A percentile compares a stretch with the other conserved stretches of the same genome.
phyloP scores from a whole-genome alignment of 75 land plant species.

The Pinus albicaulis region DNA sequence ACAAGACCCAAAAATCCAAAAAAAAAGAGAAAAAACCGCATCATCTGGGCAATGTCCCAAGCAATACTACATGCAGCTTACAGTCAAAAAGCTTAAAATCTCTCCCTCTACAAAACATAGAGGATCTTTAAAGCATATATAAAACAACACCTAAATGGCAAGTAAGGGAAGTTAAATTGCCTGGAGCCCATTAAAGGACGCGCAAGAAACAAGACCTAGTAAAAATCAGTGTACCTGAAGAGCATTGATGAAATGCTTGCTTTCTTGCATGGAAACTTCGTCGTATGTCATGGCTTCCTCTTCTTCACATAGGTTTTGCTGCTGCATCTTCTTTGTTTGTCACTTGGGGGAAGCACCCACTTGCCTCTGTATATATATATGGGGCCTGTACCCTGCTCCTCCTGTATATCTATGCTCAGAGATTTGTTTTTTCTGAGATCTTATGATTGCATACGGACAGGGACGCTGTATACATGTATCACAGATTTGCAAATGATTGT shows the following conservation, averaged over 20 bases:
- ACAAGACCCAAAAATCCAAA: neutral
- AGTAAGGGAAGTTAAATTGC: neutral
- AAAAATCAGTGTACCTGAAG: constrained; percentile 40
- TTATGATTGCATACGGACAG: constrained; percentile 10
- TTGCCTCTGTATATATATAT: neutral
- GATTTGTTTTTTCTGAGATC: neutral
- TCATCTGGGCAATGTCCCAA: too few species aligned
- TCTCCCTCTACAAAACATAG: neutral
- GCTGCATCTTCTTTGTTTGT: constrained; percentile 1
- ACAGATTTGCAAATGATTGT: neutral
- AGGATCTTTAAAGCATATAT: neutral
- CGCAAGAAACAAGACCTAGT: neutral
- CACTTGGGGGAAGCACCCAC: neutral
- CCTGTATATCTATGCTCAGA: neutral
- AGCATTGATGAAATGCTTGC: constrained; percentile 81
- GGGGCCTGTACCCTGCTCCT: constrained; percentile 2
- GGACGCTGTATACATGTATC: neutral
- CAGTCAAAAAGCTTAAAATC: neutral
- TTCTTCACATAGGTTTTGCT: constrained; percentile 13
- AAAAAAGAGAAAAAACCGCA: neutral
- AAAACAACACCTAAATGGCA: neutral
- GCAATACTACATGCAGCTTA: neutral
- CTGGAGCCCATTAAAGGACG: neutral
- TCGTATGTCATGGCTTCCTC: constrained; percentile 76
- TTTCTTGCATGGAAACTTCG: constrained; percentile 87